Base-by-base conservation (phyloP, 139 green algal genomes). In the Bryopsis sp. region DNA sequence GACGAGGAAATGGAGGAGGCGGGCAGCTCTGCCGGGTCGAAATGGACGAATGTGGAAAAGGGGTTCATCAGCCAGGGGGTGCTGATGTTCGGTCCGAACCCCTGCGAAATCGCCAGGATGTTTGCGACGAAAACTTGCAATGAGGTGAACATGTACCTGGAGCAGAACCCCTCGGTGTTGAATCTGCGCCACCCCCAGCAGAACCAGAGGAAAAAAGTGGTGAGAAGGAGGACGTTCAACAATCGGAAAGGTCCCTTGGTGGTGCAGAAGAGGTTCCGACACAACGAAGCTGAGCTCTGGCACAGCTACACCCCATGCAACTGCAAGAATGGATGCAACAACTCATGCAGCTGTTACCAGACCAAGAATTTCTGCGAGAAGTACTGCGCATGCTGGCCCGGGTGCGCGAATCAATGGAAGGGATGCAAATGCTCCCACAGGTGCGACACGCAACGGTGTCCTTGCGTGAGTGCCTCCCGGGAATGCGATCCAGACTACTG, bases 401-500 rank as follows among this genome's bases (percentile, higher is more conserved):
- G 32, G 6, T 68, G 72, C 36, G 62, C 61, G 29, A 68, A 68
- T 68, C 7, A 3, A 6, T n/a, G 33, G 47, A 28, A 39, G n/a
- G 90, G 90, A 36, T 96, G 90, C 85, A 72, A 48, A 6, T 96
- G 90, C 79, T 80, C 64, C 28, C 59, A 46, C 1, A 39, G 68
- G n/a, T 86, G 81, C 71, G 65, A 69, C 58, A 84, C 33, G 35
- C 72, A 78, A 50, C 11, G 29, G 36, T 96, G 90, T 77, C 82
- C 91, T 54, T 97, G 90, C 74, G 50, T 85, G 33, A 85, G 84
- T 7, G 90, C 91, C 6, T 78, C 78, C 8, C 63, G 85, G 3
- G 90, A 97, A 76, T 96, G 90, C 71, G 91, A 96, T 73, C 89
- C 91, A 4, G 86, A 96, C 63, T 64, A 97, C 8, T 96, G 89